These are phyloP conservation scores for Pseudogymnoascus pannorum DNA, from an alignment of 2,329 filamentous ascomycete species.

Conservation along the genomic window DNA sequence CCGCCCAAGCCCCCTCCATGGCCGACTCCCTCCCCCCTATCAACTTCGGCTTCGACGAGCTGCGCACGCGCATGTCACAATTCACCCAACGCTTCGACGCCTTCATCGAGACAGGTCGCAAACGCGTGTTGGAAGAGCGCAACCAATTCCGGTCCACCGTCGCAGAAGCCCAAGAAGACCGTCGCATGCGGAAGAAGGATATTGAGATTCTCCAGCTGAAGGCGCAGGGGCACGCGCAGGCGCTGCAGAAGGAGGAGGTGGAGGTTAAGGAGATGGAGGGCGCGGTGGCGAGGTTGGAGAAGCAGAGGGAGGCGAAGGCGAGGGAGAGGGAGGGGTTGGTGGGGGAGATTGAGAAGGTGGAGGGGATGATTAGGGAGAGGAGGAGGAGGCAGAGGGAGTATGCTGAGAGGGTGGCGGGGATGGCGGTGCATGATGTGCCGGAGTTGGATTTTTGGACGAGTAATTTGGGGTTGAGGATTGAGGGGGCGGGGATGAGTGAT, in stretches of 20 bases:
- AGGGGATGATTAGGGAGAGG: constrained; percentile 61
- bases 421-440: constrained; percentile 81
- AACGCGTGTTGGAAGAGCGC: constrained; percentile 83
- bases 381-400: constrained; percentile 66
- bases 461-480: constrained; percentile 80
- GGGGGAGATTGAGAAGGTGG: constrained; percentile 58
- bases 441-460: constrained; percentile 96
- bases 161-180: constrained; percentile 78
- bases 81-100: constrained; percentile 88
- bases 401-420: constrained; percentile 68
- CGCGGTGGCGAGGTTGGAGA: constrained; percentile 50
- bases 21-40: constrained; percentile 77
- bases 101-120: constrained; percentile 87
- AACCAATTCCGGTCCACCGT: constrained; percentile 90
- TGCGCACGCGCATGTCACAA: constrained; percentile 89
- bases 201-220: constrained; percentile 76
- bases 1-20: constrained; percentile 56
- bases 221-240: constrained; percentile 62
- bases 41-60: constrained; percentile 92
- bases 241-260: constrained; percentile 66
- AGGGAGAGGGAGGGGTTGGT: constrained; percentile 49
- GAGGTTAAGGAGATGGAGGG: constrained; percentile 70
- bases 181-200: constrained; percentile 80
- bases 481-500: constrained; percentile 78
- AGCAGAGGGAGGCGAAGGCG: constrained; percentile 54